A percentile compares a stretch with the other conserved stretches of the same genome.
phyloP scores from a whole-genome alignment of 306 rosid genomes.

The Sechiopsis laciniata region DNA sequence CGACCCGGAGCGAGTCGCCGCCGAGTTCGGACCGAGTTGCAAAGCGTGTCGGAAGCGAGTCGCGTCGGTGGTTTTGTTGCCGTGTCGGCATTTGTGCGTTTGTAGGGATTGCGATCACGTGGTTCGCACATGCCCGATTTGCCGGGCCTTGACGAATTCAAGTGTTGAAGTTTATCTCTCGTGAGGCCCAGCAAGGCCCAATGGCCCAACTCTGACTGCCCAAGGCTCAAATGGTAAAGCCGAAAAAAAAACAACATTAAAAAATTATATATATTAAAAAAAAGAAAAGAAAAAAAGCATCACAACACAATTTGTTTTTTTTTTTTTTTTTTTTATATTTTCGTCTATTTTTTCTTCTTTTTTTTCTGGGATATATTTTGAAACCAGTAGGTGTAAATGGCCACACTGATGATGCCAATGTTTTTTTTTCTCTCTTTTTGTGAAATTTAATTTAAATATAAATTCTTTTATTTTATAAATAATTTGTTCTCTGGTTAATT shows the following conservation, averaged over 20 bases:
- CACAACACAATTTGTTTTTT: conserved; percentile 2
- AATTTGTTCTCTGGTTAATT: not conserved
- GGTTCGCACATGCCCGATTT: conserved; percentile 67
- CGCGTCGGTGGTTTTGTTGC: conserved; percentile 71
- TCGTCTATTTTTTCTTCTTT: not conserved
- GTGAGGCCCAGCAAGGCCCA: conserved; percentile 32
- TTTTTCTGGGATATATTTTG: not conserved
- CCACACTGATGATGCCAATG: not conserved
- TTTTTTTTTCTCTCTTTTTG: not conserved
- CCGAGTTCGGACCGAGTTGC: conserved; percentile 48
- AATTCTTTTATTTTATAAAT: conserved; percentile 21
- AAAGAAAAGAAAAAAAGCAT: not conserved
- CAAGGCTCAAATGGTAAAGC: conserved; percentile 13
- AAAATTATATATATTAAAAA: not conserved
- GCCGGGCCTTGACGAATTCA: conserved; percentile 57
- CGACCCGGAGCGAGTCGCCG: conserved; percentile 57
- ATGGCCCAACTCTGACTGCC: not conserved
- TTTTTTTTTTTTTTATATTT: not conserved
- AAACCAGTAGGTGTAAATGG: conserved; percentile 17
- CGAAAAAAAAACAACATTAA: not conserved
- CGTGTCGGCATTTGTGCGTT: conserved; percentile 76
- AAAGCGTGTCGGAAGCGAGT: conserved; percentile 56
- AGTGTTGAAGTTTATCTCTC: conserved; percentile 63
- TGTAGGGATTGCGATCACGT: conserved; percentile 60
- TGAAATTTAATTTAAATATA: conserved; percentile 17